Percentiles rank a stretch among this genome's conserved stretches.
Evolutionary conservation across 805 yeast species (phyloP).

Genomic region (Wickerhamomyces alni): DNA sequence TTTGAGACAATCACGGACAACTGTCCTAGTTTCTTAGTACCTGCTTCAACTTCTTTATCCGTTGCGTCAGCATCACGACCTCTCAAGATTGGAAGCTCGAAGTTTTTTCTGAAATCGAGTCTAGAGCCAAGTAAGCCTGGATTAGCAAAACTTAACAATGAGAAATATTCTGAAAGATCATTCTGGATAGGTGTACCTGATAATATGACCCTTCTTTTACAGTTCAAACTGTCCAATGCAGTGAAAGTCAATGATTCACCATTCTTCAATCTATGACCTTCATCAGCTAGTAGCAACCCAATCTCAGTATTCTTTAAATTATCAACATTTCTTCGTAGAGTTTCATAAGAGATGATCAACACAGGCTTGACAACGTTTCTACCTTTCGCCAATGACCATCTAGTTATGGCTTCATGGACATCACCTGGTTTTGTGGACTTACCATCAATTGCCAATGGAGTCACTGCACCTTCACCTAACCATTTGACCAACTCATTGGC

Average conservation of each 20-base stretch:
- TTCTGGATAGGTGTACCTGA: constrained; percentile 98
- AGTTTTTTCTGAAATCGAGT: constrained; percentile 76
- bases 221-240: constrained; percentile 75
- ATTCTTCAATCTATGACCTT: constrained; percentile 78
- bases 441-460: constrained; percentile 91
- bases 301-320: constrained; percentile 70
- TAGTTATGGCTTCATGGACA: constrained; percentile 58
- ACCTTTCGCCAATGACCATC: constrained; percentile 88
- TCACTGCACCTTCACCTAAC: constrained; percentile 87
- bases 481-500: constrained; percentile 93
- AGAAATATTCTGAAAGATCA: constrained; percentile 89
- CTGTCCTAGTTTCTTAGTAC: constrained; percentile 64
- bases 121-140: constrained; percentile 90
- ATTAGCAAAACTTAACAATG: constrained; percentile 85
- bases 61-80: constrained; percentile 90
- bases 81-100: constrained; percentile 69
- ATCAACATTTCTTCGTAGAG: constrained; percentile 79
- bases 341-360: constrained; percentile 88
- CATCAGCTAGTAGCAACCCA: constrained; percentile 83
- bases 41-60: constrained; percentile 65
- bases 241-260: constrained; percentile 91
- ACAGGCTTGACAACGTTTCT: constrained; percentile 90
- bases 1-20: constrained; percentile 73
- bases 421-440: constrained; percentile 69
- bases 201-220: constrained; percentile 82